A percentile compares a stretch with the other conserved stretches of the same genome.
These are phyloP conservation scores for Misopates orontium DNA, from an alignment of 257 asterid genomes.

Conservation along the genomic window DNA sequence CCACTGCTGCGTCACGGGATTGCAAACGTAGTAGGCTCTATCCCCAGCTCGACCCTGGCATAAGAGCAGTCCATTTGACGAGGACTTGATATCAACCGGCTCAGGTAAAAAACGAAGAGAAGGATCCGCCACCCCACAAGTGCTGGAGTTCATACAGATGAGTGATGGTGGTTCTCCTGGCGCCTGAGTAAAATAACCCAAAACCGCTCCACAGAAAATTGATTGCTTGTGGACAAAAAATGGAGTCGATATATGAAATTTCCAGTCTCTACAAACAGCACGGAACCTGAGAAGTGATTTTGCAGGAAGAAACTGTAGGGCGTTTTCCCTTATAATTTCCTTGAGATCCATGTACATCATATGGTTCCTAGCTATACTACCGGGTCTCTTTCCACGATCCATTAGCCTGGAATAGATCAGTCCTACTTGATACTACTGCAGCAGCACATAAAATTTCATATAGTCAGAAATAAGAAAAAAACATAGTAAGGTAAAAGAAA, in stretches of 20 bases:
- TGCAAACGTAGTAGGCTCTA: slow-evolving; percentile 49
- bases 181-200: slow-evolving; percentile 45
- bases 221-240: slow-evolving; percentile 56
- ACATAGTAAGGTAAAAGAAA: too few relatives aligned
- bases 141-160: slow-evolving; percentile 30
- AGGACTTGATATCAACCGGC: slow-evolving; percentile 45
- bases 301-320: slow-evolving; percentile 54
- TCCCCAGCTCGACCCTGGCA: slow-evolving; percentile 42
- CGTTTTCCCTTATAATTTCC: slow-evolving; percentile 45
- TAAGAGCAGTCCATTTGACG: slow-evolving; percentile 55
- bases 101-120: slow-evolving; percentile 45
- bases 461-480: too few relatives aligned
- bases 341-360: slow-evolving; percentile 50
- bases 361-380: slow-evolving; percentile 17
- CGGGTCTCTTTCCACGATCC: slow-evolving; percentile 52
- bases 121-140: slow-evolving; percentile 61
- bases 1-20: slow-evolving; percentile 46
- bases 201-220: slow-evolving; percentile 27
- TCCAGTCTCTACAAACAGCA: slow-evolving; percentile 59
- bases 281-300: slow-evolving; percentile 47
- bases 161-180: slow-evolving; percentile 34
- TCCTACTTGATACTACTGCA: slow-evolving; percentile 11
- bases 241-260: slow-evolving; percentile 46
- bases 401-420: slow-evolving; percentile 24
- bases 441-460: too few relatives aligned